Evolutionary conservation across 139 green algal species (phyloP), one percentile per base, ranked within the genome.

Genomic region (Picochlorum sp.): DNA sequence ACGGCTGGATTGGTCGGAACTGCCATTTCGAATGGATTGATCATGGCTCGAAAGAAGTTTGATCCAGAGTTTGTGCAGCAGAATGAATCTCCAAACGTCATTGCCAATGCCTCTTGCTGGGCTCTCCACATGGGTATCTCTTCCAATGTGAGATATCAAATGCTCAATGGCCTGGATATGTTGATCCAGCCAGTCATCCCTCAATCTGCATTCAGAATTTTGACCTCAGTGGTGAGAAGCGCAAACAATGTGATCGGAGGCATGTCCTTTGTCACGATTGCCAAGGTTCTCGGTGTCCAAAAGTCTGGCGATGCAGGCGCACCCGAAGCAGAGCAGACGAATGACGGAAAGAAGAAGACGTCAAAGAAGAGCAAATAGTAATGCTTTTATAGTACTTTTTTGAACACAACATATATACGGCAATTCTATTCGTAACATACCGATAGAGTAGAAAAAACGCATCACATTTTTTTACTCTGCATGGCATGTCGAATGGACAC

Each of bases 101-200:
- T 94, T 1, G 76, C 82, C 67, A 98, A 98, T 69, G 83, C 92
- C 3, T 75, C 69, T 37, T 86, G 82, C 34, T 98, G 92, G 92
- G 84, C 79, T 2, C 49, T 87, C 32, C 92, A 98, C 79, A 97
- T 98, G 92, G 92, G 90, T 30, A 8, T 97, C 9, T 90, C 78
- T 70, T 84, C 76, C 65, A 98, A 98, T 77, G 55, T 95, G 38
- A 79, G 92, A 6, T 97, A 98, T 73, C 92, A 98, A 78, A 60
- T 84, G 37, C 74, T 98, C 16, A 95, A 94, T 51, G 92, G 92
- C 9, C 3, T 96, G 15, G 92, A 98, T 72, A 85, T 84, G 78
- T 78, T 86, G 45, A 62, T 95, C 28, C 71, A 86, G 28, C 77
- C 78, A 37, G 44, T 81, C n/a, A 81, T 97, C 75, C 79, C 79